Evolutionary conservation across 306 rosid species (phyloP).

Genomic region (Cucurbita argyrosperma): DNA sequence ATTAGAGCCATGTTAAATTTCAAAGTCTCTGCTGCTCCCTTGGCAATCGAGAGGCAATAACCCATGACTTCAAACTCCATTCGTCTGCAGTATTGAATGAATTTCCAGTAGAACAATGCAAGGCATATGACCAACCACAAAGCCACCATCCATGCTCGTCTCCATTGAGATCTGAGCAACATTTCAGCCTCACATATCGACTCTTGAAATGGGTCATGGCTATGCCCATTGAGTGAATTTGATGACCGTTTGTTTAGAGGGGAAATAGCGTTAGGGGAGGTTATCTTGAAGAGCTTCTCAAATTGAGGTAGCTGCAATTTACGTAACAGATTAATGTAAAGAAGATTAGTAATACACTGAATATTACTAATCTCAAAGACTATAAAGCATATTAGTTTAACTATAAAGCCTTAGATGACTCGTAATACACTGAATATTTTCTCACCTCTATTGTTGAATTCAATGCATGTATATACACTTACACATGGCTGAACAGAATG

Average conservation of each 20-base stretch:
- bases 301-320: conserved; percentile 28
- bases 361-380: not conserved
- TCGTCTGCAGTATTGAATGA: conserved; percentile 42
- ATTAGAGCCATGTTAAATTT: conserved; percentile 79
- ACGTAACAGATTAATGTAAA: not conserved
- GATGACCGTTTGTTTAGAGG: conserved; percentile 16
- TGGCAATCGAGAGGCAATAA: conserved; percentile 68
- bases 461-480: not conserved
- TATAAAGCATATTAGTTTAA: not conserved
- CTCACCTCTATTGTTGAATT: not conserved
- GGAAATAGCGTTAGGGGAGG: conserved; percentile 14
- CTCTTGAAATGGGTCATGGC: conserved; percentile 18
- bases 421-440: not conserved
- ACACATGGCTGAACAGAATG: not conserved
- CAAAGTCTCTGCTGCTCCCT: conserved; percentile 81
- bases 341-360: not conserved
- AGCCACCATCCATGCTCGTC: conserved; percentile 53
- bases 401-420: not conserved
- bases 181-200: conserved; percentile 39
- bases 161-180: conserved; percentile 54
- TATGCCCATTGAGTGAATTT: not conserved
- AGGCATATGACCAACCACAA: conserved; percentile 39
- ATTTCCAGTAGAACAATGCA: conserved; percentile 63
- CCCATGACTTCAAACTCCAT: conserved; percentile 75
- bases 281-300: conserved; percentile 33